A percentile compares a stretch with the other conserved stretches of the same genome.
Evolutionary conservation across 345 rosid species (phyloP).

Genomic region (Euphorbia peplus): DNA sequence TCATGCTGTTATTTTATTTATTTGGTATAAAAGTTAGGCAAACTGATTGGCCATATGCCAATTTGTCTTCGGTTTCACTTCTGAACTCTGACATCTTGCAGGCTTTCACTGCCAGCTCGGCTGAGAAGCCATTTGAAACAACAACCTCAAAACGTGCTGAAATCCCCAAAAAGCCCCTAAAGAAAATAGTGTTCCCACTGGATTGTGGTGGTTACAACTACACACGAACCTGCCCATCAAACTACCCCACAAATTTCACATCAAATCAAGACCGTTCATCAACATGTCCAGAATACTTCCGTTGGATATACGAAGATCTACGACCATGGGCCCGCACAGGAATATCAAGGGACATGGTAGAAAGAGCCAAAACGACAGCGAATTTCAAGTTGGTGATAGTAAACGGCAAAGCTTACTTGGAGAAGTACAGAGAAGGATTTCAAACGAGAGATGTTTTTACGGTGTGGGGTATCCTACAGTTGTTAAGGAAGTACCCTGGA

Average conservation of each 20-base stretch:
- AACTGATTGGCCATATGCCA: background rate
- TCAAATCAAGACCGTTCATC: conserved; percentile 21
- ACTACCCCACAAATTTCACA: conserved; percentile 27
- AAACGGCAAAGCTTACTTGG: conserved; percentile 24
- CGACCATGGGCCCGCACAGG: conserved; percentile 30
- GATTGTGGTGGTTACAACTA: conserved; percentile 38
- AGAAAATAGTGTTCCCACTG: conserved; percentile 38
- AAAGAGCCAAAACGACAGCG: conserved; percentile 20
- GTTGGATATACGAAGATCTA: conserved; percentile 29
- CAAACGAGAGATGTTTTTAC: conserved; percentile 29
- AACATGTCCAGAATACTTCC: conserved; percentile 27
- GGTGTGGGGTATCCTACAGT: conserved; percentile 30
- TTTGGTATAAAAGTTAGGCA: no score
- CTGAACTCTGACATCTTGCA: conserved; percentile 11
- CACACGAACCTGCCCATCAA: conserved; percentile 38
- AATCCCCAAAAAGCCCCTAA: conserved; percentile 20
- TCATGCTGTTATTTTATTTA: no score
- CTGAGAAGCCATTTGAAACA: conserved; percentile 2
- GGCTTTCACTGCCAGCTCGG: conserved; percentile 16
- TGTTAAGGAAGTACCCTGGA: conserved; percentile 31
- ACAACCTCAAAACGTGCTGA: background rate
- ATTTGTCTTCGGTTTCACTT: background rate
- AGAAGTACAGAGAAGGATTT: conserved; percentile 13
- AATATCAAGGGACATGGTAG: conserved; percentile 24
- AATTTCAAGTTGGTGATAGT: conserved; percentile 22